Base-by-base conservation (phyloP, 192 early-diverging fungal genomes). In the Allomyces macrogynus region DNA sequence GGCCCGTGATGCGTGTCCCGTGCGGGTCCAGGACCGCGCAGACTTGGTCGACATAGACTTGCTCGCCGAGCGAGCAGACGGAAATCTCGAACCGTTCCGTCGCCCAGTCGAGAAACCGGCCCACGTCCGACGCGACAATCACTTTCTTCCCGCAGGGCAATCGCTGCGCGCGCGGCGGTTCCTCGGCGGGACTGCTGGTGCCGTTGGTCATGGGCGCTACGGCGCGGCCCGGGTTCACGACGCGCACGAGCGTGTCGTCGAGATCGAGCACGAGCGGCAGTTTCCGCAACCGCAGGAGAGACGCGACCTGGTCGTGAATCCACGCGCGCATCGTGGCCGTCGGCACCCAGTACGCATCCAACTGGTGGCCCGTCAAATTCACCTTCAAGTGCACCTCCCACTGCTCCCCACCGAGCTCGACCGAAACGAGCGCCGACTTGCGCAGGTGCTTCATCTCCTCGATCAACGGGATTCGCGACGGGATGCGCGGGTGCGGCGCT, bases 41-140 rank as follows among this genome's bases (percentile, higher is more conserved):
- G 5, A 89, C 86, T 67, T 77, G 80, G 40, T 87, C 81, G 23
- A 89, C 84, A 71, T 89, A 89, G 9, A 77, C 66, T 62, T 87
- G 86, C 62, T 89, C 87, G 5, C 87, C 87, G 11, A 89, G 69
- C 10, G 86, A 87, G 65, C 87, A 89, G 11, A 89, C 78, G 11
- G 79, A 82, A 23, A 89, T 87, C 54, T 89, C 87, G 72, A 76
- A 89, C 18, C 70, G 73, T 11, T 74, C 73, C 20, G 69, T 71
- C 20, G 86, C 86, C 86, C 86, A 87, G 54, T 86, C 82, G 62
- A 89, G 69, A 66, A 89, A 89, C 65, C 86, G 84, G 27, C 84
- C 76, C 9, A 86, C 83, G 32, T 49, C 44, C 44, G 44, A 49
- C 44, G 44, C 44, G 12, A 49, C 44, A 49, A 49, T 49, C 44